Percentiles rank a stretch among this genome's conserved stretches.
Evolutionary conservation across 768 basidiomycete genomes (phyloP).

Genomic region (Melanogaster broomeanus): DNA sequence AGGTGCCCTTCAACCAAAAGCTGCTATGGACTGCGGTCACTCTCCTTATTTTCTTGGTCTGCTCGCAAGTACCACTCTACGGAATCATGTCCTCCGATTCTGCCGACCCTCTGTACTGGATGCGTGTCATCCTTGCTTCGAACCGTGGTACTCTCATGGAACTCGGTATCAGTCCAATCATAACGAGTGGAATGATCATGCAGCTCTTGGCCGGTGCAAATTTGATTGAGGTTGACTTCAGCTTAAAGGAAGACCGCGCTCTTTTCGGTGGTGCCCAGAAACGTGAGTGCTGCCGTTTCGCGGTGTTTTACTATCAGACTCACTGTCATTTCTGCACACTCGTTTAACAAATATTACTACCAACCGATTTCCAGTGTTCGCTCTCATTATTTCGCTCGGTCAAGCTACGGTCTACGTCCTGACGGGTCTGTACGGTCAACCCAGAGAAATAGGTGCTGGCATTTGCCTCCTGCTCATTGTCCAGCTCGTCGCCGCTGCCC

Average conservation of each 20-base stretch:
- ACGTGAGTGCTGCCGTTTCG: constrained; percentile 51
- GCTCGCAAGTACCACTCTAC: constrained; percentile 98
- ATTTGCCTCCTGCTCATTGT: constrained; percentile 96
- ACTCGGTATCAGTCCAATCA: constrained; percentile 95
- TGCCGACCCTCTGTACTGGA: constrained; percentile 99
- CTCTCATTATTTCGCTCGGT: constrained; percentile 93
- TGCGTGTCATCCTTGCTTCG: constrained; percentile 98
- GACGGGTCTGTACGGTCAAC: constrained; percentile 95
- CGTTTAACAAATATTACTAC: neutral
- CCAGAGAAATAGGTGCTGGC: constrained; percentile 90
- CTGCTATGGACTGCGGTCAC: constrained; percentile 99
- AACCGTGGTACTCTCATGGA: constrained; percentile 99
- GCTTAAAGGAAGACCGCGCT: constrained; percentile 94
- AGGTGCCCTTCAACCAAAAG: constrained; percentile 99
- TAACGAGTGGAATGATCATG: constrained; percentile 99
- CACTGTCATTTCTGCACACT: no score
- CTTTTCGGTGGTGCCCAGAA: constrained; percentile 97
- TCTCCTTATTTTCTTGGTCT: constrained; percentile 98
- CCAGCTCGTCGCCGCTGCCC: constrained; percentile 89
- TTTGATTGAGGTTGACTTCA: constrained; percentile 96
- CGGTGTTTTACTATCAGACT: neutral
- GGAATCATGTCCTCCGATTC: constrained; percentile 99
- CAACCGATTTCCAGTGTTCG: constrained; percentile 70
- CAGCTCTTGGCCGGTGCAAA: constrained; percentile 97
- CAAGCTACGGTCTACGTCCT: constrained; percentile 97